phyloP scores from a whole-genome alignment of 768 basidiomycete genomes.

The Amanita brunnescens region DNA sequence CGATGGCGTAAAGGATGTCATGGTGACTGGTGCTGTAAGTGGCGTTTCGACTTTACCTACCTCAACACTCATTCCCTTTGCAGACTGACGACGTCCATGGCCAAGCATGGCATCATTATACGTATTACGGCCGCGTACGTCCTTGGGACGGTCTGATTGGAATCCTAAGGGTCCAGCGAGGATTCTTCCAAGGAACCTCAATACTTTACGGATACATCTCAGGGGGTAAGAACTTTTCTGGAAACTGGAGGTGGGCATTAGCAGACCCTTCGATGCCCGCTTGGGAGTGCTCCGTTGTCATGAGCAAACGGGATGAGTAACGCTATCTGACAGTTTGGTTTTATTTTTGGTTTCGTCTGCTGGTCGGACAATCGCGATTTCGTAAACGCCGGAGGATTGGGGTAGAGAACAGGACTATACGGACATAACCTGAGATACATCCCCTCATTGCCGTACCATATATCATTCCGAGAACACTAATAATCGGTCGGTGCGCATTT shows the following conservation, averaged over 20 bases:
- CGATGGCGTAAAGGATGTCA: conserved; percentile 48
- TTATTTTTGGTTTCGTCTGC: not conserved
- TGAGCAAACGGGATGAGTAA: conserved; percentile 36
- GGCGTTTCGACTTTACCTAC: conserved; percentile 8
- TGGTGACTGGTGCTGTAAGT: conserved; percentile 51
- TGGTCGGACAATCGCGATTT: not conserved
- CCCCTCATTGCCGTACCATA: not conserved
- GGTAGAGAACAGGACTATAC: not conserved
- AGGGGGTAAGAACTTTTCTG: conserved; percentile 57
- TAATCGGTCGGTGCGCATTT: not conserved
- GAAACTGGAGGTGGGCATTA: conserved; percentile 55
- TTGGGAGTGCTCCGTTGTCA: conserved; percentile 58
- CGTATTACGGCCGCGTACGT: conserved; percentile 44
- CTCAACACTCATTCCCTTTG: not conserved
- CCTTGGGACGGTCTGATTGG: conserved; percentile 54
- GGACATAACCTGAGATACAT: not conserved
- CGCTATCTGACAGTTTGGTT: not conserved
- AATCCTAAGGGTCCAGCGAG: conserved; percentile 28
- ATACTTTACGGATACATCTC: conserved; percentile 69
- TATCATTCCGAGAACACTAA: not conserved
- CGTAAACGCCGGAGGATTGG: not conserved
- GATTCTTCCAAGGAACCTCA: conserved; percentile 19
- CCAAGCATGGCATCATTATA: conserved; percentile 39
- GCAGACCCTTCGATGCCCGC: conserved; percentile 37
- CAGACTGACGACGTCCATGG: conserved; percentile 43